Evolutionary conservation across 2,329 filamentous ascomycete genomes (phyloP).

Genomic region (Trichoderma atroviride): DNA sequence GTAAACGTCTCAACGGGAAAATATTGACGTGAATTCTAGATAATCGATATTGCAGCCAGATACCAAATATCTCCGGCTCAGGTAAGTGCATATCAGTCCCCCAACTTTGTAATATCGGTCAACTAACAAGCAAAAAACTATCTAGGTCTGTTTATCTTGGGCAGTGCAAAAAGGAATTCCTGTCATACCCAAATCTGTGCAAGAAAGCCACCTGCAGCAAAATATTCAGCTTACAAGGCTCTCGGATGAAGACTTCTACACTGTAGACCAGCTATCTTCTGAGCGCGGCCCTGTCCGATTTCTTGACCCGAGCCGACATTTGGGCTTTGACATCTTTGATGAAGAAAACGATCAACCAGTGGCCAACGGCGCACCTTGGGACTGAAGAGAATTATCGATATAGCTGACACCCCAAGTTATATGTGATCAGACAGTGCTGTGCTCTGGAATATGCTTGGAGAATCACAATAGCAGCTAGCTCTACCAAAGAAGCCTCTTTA

Average conservation of each 20-base stretch:
- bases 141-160: conserved; percentile 21
- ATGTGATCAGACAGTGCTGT: neutral
- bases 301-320: conserved; percentile 5
- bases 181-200: conserved; percentile 2
- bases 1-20: rapidly evolving
- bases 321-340: conserved; percentile 13
- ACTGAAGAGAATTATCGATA: neutral
- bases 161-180: conserved; percentile 10
- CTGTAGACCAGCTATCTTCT: neutral
- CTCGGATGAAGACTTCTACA: neutral
- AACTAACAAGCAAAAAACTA: neutral
- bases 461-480: neutral
- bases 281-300: neutral
- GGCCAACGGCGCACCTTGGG: neutral
- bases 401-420: neutral
- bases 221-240: neutral
- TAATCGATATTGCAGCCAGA: neutral
- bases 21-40: neutral
- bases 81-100: neutral
- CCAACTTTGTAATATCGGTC: neutral
- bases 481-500: neutral
- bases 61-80: conserved; percentile 3
- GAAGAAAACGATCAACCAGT: conserved; percentile 14
- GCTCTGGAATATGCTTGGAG: neutral
- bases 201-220: conserved; percentile 2